phyloP scores from a whole-genome alignment of 805 yeast species.

The Myxozyma mucilagina region DNA sequence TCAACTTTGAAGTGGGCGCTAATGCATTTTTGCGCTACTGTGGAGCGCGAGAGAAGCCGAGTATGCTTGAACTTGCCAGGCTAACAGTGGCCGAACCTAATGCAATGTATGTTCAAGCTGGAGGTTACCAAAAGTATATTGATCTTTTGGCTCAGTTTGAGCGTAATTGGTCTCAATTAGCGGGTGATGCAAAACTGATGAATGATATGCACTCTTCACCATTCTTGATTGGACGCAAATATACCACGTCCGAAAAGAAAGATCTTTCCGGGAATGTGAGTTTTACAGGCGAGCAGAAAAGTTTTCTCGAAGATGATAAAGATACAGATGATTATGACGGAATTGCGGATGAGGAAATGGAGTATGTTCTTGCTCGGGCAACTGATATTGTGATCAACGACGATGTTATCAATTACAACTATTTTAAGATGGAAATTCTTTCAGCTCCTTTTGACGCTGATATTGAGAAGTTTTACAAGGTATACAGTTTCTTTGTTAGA shows the following conservation, averaged over 20 bases:
- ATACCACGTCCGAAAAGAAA: slow-evolving; percentile 33
- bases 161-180: slow-evolving; percentile 31
- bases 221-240: slow-evolving; percentile 38
- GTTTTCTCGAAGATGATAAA: background rate
- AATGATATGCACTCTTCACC: slow-evolving; percentile 34
- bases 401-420: slow-evolving; percentile 42
- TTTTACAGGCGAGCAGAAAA: slow-evolving; percentile 22
- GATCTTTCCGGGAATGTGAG: slow-evolving; percentile 7
- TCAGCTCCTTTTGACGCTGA: slow-evolving; percentile 41
- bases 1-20: slow-evolving; percentile 32
- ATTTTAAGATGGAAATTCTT: slow-evolving; percentile 38
- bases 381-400: slow-evolving; percentile 41
- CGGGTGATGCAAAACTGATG: slow-evolving; percentile 28
- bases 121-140: slow-evolving; percentile 33
- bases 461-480: slow-evolving; percentile 39
- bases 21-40: slow-evolving; percentile 38
- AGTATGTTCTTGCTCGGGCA: slow-evolving; percentile 35
- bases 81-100: slow-evolving; percentile 35
- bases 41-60: slow-evolving; percentile 42
- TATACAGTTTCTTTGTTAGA: background rate
- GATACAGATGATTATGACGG: slow-evolving; percentile 21
- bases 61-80: slow-evolving; percentile 37
- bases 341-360: slow-evolving; percentile 22
- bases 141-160: slow-evolving; percentile 32
- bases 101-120: slow-evolving; percentile 34